These are phyloP conservation scores for Massariosphaeria phaeospora DNA, from an alignment of 495 filamentous ascomycete genomes.

Conservation along the genomic window DNA sequence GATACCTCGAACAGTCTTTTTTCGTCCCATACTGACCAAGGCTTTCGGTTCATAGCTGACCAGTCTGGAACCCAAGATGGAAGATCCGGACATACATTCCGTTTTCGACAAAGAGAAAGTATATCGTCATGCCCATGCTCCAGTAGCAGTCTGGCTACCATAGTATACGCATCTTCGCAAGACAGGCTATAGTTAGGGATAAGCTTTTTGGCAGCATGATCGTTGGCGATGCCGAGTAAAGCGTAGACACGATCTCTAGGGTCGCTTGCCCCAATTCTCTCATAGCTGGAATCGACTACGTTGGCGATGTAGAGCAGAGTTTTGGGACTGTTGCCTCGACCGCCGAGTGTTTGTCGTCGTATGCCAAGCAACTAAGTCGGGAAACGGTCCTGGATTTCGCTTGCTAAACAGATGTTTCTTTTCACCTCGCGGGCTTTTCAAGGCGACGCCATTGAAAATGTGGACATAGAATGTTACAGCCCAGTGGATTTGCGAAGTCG, in stretches of 20 bases:
- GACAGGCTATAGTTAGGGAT: slow-evolving; percentile 32
- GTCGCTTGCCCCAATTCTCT: slow-evolving; percentile 18
- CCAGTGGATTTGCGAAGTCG: slow-evolving; percentile 2
- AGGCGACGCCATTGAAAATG: neutral
- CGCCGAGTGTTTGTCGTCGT: no score
- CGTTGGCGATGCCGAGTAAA: slow-evolving; percentile 34
- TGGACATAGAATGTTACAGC: neutral
- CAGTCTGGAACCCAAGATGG: slow-evolving; percentile 24
- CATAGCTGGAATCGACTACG: neutral
- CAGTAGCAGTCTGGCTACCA: slow-evolving; percentile 10
- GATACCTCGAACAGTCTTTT: neutral
- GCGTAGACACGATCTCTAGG: slow-evolving; percentile 34
- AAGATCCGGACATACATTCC: neutral
- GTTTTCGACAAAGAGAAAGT: slow-evolving; percentile 6
- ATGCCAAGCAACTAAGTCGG: no score
- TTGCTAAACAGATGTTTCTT: neutral
- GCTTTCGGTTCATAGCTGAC: neutral
- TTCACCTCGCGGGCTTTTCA: neutral
- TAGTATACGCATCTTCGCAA: slow-evolving; percentile 25
- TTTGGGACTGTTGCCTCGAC: neutral
- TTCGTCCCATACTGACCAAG: neutral
- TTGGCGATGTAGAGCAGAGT: slow-evolving; percentile 1
- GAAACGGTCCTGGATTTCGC: no score
- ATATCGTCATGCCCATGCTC: slow-evolving; percentile 13
- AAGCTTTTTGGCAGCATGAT: slow-evolving; percentile 20